phyloP scores from a whole-genome alignment of 2,329 filamentous ascomycete species.

The Penicillium sp. region DNA sequence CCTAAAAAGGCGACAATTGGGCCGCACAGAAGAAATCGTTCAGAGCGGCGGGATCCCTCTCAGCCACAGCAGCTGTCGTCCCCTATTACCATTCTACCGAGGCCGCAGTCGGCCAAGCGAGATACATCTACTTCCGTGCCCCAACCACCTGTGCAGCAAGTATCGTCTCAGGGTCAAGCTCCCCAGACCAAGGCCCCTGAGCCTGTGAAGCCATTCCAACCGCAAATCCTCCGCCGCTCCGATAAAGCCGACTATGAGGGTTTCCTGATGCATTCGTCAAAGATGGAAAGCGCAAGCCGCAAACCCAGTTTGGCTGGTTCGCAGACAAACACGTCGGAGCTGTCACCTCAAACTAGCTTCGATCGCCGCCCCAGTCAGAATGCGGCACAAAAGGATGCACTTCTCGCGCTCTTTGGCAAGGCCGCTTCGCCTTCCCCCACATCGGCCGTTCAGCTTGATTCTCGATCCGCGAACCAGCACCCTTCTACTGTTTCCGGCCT shows the following conservation, averaged over 20 bases:
- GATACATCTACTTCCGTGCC: slow-evolving; percentile 18
- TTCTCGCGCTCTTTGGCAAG: slow-evolving; percentile 62
- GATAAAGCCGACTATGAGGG: slow-evolving; percentile 36
- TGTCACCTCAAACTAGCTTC: slow-evolving; percentile 23
- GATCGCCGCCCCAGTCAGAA: slow-evolving; percentile 42
- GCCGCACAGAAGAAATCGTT: slow-evolving; percentile 21
- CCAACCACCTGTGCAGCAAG: slow-evolving; percentile 7
- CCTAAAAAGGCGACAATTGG: slow-evolving; percentile 25
- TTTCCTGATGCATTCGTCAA: slow-evolving; percentile 16
- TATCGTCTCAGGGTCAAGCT: slow-evolving; percentile 22
- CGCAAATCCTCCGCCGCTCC: slow-evolving; percentile 52
- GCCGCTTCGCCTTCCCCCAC: slow-evolving; percentile 26
- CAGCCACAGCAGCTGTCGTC: slow-evolving; percentile 26
- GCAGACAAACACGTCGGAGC: slow-evolving; percentile 11
- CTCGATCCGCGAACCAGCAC: slow-evolving; percentile 18
- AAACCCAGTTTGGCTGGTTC: slow-evolving; percentile 13
- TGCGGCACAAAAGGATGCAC: slow-evolving; percentile 45
- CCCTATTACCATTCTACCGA: slow-evolving; percentile 37
- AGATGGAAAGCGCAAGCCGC: slow-evolving; percentile 5
- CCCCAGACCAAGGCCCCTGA: slow-evolving; percentile 30
- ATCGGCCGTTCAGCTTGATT: slow-evolving; percentile 19
- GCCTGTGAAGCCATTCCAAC: slow-evolving; percentile 48
- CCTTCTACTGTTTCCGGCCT: slow-evolving; percentile 22
- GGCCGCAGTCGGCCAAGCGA: slow-evolving; percentile 31
- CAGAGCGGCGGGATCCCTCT: slow-evolving; percentile 19